phyloP scores from a whole-genome alignment of 2,329 filamentous ascomycete species.

The Pezicula radicicola region DNA sequence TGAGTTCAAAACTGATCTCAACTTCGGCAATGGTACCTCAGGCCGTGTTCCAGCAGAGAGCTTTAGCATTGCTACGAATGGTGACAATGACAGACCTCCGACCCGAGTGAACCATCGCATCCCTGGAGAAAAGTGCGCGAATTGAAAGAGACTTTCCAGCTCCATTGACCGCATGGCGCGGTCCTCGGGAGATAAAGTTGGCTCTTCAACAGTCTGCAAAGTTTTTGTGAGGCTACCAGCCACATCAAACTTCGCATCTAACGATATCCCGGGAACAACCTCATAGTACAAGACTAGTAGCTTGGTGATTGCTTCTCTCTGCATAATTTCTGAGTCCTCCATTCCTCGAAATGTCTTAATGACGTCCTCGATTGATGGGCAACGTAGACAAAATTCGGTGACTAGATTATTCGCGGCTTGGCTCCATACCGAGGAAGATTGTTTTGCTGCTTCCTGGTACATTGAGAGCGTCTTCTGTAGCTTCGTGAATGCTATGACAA shows the following conservation, averaged over 20 bases:
- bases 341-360: conserved; percentile 71
- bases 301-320: conserved; percentile 75
- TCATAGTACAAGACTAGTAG: conserved; percentile 84
- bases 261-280: conserved; percentile 71
- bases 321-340: conserved; percentile 65
- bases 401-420: conserved; percentile 66
- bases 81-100: conserved; percentile 60
- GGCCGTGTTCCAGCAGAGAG: conserved; percentile 48
- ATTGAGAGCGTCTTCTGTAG: conserved; percentile 45
- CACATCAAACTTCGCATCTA: conserved; percentile 85
- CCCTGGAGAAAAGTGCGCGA: conserved; percentile 75
- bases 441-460: conserved; percentile 37
- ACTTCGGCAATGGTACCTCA: conserved; percentile 45
- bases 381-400: conserved; percentile 73
- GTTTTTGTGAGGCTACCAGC: conserved; percentile 71
- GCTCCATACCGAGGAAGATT: conserved; percentile 54
- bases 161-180: conserved; percentile 64
- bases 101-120: conserved; percentile 89
- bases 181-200: conserved; percentile 38
- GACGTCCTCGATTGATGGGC: conserved; percentile 79
- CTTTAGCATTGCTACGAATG: conserved; percentile 68
- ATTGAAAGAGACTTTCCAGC: conserved; percentile 75
- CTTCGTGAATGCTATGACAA: conserved; percentile 79
- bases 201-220: conserved; percentile 58
- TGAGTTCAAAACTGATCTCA: conserved; percentile 54